Percentiles rank a stretch among this genome's conserved stretches.
These are phyloP conservation scores for Coffea humblotiana DNA, from an alignment of 305 asterid species.

Conservation along the genomic window DNA sequence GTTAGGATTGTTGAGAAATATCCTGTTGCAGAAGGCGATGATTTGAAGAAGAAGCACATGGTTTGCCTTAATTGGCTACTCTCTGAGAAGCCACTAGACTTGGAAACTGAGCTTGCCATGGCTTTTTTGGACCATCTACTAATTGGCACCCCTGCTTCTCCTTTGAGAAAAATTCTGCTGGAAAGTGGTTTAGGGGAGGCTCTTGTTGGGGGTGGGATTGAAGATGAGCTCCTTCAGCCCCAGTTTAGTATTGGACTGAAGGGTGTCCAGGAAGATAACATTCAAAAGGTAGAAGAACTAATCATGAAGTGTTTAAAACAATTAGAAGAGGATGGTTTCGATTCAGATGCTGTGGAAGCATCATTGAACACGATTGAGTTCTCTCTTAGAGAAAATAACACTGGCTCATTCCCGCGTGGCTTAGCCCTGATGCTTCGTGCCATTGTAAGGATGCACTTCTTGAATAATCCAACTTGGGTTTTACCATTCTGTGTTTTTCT, in stretches of 20 bases:
- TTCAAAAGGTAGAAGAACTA: conserved; percentile 71
- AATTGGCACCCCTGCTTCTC: conserved; percentile 98
- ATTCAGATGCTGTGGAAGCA: conserved; percentile 94
- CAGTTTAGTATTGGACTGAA: conserved; percentile 93
- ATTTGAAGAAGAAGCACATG: conserved; percentile 92
- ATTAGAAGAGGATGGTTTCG: conserved; percentile 86
- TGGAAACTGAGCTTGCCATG: conserved; percentile 90
- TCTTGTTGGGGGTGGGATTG: conserved; percentile 93
- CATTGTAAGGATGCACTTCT: conserved; percentile 50
- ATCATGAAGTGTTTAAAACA: conserved; percentile 55
- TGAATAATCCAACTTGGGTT: conserved; percentile 13
- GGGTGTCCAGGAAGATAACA: conserved; percentile 86
- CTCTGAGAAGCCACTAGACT: conserved; percentile 82
- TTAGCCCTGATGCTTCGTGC: conserved; percentile 95
- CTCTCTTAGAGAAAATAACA: conserved; percentile 94
- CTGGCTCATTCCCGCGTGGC: conserved; percentile 99
- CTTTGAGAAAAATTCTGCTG: conserved; percentile 84
- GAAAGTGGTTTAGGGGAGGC: conserved; percentile 98
- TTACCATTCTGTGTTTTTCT: conserved; percentile 7
- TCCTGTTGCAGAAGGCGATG: conserved; percentile 86
- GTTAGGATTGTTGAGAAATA: conserved; percentile 82
- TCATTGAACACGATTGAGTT: conserved; percentile 98
- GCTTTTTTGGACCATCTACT: conserved; percentile 88
- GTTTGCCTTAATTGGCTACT: conserved; percentile 96
- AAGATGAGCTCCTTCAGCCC: conserved; percentile 98